Evolutionary conservation across 345 rosid genomes (phyloP).

Genomic region (Eutrema japonicum): DNA sequence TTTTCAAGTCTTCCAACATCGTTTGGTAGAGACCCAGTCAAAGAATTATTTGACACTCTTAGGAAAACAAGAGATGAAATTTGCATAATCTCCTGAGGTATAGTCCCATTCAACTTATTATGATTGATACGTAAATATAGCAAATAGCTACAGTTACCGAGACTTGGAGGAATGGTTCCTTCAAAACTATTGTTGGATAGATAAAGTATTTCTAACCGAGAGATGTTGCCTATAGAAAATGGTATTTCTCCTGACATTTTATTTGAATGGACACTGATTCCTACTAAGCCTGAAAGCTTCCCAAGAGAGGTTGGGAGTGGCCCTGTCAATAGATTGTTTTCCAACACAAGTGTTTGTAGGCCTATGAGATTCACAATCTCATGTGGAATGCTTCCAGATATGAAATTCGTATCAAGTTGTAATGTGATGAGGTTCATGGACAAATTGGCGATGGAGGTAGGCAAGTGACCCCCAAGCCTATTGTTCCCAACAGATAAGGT

Average conservation of each 20-base stretch:
- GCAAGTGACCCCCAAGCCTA: background rate
- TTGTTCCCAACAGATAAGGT: background rate
- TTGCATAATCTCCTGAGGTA: background rate
- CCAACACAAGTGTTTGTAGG: background rate
- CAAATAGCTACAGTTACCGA: background rate
- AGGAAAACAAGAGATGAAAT: background rate
- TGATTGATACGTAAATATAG: background rate
- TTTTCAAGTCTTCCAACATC: background rate
- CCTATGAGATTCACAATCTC: background rate
- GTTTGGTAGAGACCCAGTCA: background rate
- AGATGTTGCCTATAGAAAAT: conserved; percentile 18
- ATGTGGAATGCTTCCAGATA: conserved; percentile 17
- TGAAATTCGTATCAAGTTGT: background rate
- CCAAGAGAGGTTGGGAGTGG: conserved; percentile 22
- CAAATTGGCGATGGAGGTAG: background rate
- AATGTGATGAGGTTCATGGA: background rate
- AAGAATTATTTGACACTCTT: background rate
- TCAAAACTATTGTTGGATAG: background rate
- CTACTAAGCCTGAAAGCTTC: background rate
- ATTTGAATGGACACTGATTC: background rate
- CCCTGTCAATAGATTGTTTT: background rate
- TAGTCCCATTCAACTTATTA: background rate
- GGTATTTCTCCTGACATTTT: conserved; percentile 17
- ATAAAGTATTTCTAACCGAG: background rate
- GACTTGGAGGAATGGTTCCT: conserved; percentile 25